Percentiles rank a stretch among this genome's conserved stretches.
Conservation (phyloP, 169 alveolate genomes). For the Cryptosporidium meleagridis region DNA sequence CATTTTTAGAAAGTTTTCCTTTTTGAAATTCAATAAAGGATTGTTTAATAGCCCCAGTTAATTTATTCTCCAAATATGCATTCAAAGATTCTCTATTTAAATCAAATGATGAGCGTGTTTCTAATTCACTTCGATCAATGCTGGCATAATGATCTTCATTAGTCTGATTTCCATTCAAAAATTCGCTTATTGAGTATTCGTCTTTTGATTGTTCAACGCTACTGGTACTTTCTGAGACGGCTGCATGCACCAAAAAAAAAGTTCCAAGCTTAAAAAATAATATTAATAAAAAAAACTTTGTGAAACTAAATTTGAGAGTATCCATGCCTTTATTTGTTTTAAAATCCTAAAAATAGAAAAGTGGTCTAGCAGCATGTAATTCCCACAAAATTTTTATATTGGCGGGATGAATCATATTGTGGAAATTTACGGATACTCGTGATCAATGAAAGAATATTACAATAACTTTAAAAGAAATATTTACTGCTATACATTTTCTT, state of each 20-base stretch:
- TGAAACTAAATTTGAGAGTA: not conserved
- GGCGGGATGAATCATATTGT: not conserved
- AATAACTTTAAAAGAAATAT: too few relatives aligned
- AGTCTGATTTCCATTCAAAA: not conserved
- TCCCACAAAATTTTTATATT: not conserved
- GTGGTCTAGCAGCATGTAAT: not conserved
- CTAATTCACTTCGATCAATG: not conserved
- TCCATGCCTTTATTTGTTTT: not conserved
- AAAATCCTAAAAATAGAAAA: not conserved
- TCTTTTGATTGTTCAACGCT: not conserved
- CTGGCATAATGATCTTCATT: not conserved
- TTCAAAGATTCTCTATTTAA: not conserved
- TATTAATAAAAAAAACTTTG: not conserved
- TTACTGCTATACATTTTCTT: not conserved
- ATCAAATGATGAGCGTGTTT: not conserved
- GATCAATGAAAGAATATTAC: too few relatives aligned
- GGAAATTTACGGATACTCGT: not conserved
- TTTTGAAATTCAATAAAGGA: slow-evolving; percentile 5
- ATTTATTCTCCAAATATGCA: not conserved
- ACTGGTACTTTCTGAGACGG: not conserved
- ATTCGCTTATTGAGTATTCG: not conserved
- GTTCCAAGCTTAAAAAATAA: not conserved
- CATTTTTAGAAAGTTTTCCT: not conserved
- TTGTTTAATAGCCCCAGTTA: not conserved
- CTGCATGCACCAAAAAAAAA: not conserved